Base-by-base conservation (phyloP, 2,329 filamentous ascomycete genomes). In the Camptophora hylomeconis region DNA sequence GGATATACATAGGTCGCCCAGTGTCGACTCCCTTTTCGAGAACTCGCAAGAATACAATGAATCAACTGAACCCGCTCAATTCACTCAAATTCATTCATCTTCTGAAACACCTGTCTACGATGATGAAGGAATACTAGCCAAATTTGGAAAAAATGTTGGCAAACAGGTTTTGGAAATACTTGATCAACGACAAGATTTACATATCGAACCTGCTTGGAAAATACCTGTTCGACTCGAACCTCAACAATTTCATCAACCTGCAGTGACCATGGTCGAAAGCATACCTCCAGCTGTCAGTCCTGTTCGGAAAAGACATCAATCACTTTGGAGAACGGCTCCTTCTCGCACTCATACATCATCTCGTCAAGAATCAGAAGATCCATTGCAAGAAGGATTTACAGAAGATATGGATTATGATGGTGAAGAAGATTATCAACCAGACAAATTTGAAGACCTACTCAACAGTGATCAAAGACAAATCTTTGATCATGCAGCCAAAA, bases 151-250 rank as follows among this genome's bases (percentile, higher is more conserved):
- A 5, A 9, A 37, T 14, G 30, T 39, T 12, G 40, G 40, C 16
- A 22, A 27, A 12, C 34, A 40, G 21, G 36, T 44, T 7, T 20
- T 45, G 17, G 27, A 27, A 10, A 31, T 42, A 17, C 24, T 42
- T 11, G 30, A 31, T 23, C 29, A 30, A 31, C 28, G 32, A 19
- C 36, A 34, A 27, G 40, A 45, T 34, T 36, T 34, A 24, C 37
- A 42, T 23, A 39, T 45, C 20, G 42, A 45, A 26, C 37, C 40
- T 20, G 42, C 42, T 20, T 45, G 42, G 42, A 41, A 41, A 7
- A 36, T 45, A 17, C 42, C 42, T 15, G 26, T 31, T 15, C 31
- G 28, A 5, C 20, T 29, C n/a, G n/a, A n/a, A n/a, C n/a, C n/a
- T n/a, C n/a, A n/a, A n/a, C n/a, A n/a, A n/a, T n/a, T n/a, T n/a